A percentile compares a stretch with the other conserved stretches of the same genome.
Conservation (phyloP, 371 early-diverging fungal species). For the Zychaea mexicana region DNA sequence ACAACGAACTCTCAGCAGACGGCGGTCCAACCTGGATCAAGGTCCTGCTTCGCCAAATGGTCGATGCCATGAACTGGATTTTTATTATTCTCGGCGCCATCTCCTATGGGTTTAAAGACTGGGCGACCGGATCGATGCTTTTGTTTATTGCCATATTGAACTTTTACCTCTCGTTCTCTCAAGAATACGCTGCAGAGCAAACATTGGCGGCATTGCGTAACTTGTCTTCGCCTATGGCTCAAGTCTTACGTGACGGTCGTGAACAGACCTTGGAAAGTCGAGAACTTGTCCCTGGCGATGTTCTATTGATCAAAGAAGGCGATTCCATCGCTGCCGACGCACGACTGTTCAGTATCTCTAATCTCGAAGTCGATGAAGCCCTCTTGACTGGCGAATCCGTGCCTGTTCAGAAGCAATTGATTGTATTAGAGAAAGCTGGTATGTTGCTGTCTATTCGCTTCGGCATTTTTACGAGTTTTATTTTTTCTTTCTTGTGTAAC, state of each 20-base stretch:
- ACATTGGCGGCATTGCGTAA: slow-evolving; percentile 85
- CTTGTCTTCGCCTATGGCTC: slow-evolving; percentile 74
- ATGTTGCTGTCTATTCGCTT: not conserved
- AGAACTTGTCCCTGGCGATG: slow-evolving; percentile 87
- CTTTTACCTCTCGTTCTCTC: slow-evolving; percentile 80
- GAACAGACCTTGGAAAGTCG: slow-evolving; percentile 60
- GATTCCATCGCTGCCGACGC: slow-evolving; percentile 89
- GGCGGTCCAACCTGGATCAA: slow-evolving; percentile 65
- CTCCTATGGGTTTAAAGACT: slow-evolving; percentile 60
- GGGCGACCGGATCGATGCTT: slow-evolving; percentile 67
- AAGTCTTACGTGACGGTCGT: slow-evolving; percentile 81
- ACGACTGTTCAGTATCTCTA: slow-evolving; percentile 74
- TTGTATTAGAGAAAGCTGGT: slow-evolving; percentile 23
- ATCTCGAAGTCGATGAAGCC: slow-evolving; percentile 86
- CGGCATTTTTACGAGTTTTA: not conserved
- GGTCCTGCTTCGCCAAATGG: slow-evolving; percentile 76
- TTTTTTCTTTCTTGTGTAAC: slow-evolving; percentile 3
- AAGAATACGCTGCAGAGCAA: slow-evolving; percentile 87
- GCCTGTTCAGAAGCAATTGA: slow-evolving; percentile 62
- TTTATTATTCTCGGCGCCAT: slow-evolving; percentile 68
- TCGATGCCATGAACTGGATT: slow-evolving; percentile 82
- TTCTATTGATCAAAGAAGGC: slow-evolving; percentile 85
- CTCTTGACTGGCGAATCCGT: slow-evolving; percentile 84
- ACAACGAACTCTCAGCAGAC: slow-evolving; percentile 34
- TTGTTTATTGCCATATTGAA: slow-evolving; percentile 76